phyloP scores from a whole-genome alignment of 2,329 filamentous ascomycete genomes.

The Tothia fuscella region DNA sequence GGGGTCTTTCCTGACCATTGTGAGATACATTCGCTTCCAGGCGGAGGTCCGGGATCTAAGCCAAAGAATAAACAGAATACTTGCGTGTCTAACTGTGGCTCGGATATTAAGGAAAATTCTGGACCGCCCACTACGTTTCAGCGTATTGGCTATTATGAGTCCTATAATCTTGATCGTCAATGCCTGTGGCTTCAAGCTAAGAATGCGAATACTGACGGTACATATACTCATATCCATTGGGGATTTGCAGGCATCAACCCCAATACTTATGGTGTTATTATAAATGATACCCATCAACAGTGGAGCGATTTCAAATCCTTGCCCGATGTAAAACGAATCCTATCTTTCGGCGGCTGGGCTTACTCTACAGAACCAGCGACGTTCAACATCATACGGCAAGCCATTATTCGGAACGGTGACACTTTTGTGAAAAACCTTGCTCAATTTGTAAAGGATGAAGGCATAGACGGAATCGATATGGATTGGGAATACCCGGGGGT shows the following conservation, averaged over 20 bases:
- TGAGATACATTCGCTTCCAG: background rate
- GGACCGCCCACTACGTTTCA: constrained; percentile 10
- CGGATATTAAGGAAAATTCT: background rate
- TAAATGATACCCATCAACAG: background rate
- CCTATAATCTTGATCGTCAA: background rate
- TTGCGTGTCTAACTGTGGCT: background rate
- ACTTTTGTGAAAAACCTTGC: background rate
- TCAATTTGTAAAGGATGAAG: constrained; percentile 12
- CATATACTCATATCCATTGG: constrained; percentile 19
- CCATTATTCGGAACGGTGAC: background rate
- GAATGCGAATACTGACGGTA: constrained; percentile 16
- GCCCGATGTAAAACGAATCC: constrained; percentile 22
- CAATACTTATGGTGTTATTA: constrained; percentile 14
- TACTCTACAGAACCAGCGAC: too few species aligned
- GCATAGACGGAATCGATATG: constrained; percentile 28
- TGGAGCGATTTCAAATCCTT: background rate
- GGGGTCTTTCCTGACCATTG: background rate
- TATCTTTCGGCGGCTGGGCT: constrained; percentile 17
- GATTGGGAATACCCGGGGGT: constrained; percentile 39
- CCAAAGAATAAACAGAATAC: too few species aligned
- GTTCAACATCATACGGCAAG: background rate
- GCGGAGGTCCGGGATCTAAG: background rate
- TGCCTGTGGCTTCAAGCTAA: constrained; percentile 17
- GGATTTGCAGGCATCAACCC: constrained; percentile 16
- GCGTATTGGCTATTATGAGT: constrained; percentile 11